Base-by-base conservation (phyloP, 2,329 filamentous ascomycete species). In the Colletotrichum graminicola region DNA sequence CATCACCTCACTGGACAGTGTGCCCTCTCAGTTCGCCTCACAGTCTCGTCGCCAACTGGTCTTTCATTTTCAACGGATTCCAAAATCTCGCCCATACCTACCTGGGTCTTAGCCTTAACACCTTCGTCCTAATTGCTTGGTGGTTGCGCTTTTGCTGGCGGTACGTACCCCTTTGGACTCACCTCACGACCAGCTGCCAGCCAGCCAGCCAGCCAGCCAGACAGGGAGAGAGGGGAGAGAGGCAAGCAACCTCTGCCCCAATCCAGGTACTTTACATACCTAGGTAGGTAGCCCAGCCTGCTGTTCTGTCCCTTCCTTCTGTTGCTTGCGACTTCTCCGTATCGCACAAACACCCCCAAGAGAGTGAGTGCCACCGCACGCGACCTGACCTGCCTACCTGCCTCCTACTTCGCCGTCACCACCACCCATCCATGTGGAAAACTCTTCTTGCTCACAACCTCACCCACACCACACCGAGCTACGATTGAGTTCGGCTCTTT, bases 361-460 rank as follows among this genome's bases (percentile, higher is more conserved):
- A 62, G 55, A 23, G 45, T 59, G 55, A 23, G 45, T 59, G 43
- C 66, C 70, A 63, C 29, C 62, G 63, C 67, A 73, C 67, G 71
- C 71, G 67, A 73, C 71, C 67, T 62, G 56, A 18, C 47, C 36
- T 54, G 14, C 34, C 43, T 45, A 11, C 49, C 49, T 52, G 18
- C 55, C 36, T 36, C 21, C 34, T 23, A n/a, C 51, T 18, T 34
- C 23, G 14, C 16, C 47, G 68, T 64, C 57, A 72, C 59, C 67
- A 66, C 49, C 49, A 21, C 62, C 52, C 54, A 49, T 52, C 57
- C 47, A 49, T 34, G 66, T 66, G 60, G 65, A 72, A 72, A 72
- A 72, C 65, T 72, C 65, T 72, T 71, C 61, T 64, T 67, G 61
- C 59, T 66, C 71, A 67, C 60, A 71, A 73, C 67, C 67, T 64